Conservation (phyloP, 148 eudicot species). For the Vaccinium vitisidaea region DNA sequence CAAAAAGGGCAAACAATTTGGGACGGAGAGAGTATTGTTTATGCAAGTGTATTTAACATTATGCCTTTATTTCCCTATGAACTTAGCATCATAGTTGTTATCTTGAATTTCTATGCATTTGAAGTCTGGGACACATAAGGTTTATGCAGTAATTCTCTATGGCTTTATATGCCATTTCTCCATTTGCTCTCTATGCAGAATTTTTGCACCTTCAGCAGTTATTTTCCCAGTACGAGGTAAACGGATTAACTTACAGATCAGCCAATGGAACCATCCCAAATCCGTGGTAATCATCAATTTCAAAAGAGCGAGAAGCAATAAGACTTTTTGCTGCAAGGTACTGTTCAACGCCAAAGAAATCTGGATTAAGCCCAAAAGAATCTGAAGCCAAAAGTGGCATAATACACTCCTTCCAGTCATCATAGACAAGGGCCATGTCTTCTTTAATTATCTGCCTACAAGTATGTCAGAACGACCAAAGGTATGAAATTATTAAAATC, state of each 20-base stretch:
- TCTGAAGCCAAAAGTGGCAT: slow-evolving; percentile 54
- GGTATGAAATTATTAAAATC: neutral
- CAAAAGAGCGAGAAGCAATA: slow-evolving; percentile 86
- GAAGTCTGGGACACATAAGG: too few species aligned
- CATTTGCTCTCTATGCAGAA: too few species aligned
- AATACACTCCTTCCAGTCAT: slow-evolving; percentile 88
- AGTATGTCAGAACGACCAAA: slow-evolving; percentile 21
- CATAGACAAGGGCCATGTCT: slow-evolving; percentile 62
- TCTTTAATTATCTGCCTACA: slow-evolving; percentile 81
- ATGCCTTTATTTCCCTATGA: too few species aligned
- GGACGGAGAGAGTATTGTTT: too few species aligned
- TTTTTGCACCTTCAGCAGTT: too few species aligned
- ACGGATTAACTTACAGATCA: slow-evolving; percentile 66
- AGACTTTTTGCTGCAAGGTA: slow-evolving; percentile 91
- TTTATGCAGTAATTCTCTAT: too few species aligned
- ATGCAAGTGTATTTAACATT: too few species aligned
- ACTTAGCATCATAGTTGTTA: too few species aligned
- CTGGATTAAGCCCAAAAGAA: slow-evolving; percentile 47
- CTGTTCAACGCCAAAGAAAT: slow-evolving; percentile 57
- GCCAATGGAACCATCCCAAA: slow-evolving; percentile 97
- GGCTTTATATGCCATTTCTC: too few species aligned
- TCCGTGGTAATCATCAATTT: slow-evolving; percentile 86
- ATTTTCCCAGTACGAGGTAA: neutral
- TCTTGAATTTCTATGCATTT: too few species aligned
- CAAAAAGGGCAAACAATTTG: too few species aligned